These are phyloP conservation scores for Fusarium pilosicola DNA, from an alignment of 2,329 filamentous ascomycete species.

Conservation along the genomic window DNA sequence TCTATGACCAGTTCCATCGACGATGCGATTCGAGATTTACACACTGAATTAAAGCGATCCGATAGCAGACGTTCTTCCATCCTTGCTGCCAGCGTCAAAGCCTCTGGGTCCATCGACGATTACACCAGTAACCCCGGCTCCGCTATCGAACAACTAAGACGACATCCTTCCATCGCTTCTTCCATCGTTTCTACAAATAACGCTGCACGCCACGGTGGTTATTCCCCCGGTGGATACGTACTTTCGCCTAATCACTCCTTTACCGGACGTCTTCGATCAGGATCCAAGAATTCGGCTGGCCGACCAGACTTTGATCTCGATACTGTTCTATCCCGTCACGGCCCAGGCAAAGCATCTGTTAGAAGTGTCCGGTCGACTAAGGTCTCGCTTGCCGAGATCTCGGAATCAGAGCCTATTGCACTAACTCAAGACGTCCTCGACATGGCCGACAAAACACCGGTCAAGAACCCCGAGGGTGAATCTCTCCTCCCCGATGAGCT, in stretches of 20 bases:
- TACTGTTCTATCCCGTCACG: conserved; percentile 58
- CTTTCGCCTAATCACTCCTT: conserved; percentile 74
- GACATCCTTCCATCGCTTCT: conserved; percentile 60
- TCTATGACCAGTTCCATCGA: conserved; percentile 80
- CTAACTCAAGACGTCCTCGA: conserved; percentile 64
- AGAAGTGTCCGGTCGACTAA: conserved; percentile 62
- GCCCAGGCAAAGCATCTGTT: conserved; percentile 64
- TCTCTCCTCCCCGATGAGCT: conserved; percentile 52
- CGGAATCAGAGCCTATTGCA: conserved; percentile 64
- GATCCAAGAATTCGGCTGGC: conserved; percentile 60
- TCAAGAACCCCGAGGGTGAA: conserved; percentile 53
- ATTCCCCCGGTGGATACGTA: conserved; percentile 74
- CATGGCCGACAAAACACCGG: conserved; percentile 59
- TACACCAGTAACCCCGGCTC: conserved; percentile 37
- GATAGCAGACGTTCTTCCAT: conserved; percentile 74
- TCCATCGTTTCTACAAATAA: conserved; percentile 78
- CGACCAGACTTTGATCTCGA: conserved; percentile 55
- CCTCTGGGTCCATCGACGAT: conserved; percentile 49
- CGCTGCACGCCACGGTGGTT: conserved; percentile 73
- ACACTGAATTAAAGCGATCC: conserved; percentile 75
- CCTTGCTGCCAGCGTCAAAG: conserved; percentile 57
- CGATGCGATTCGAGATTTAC: conserved; percentile 78
- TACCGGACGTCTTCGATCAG: conserved; percentile 65
- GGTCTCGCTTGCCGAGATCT: conserved; percentile 65
- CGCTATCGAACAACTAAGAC: conserved; percentile 47